Evolutionary conservation across 129 eudicot species (phyloP).

Genomic region (Centaurea solstitialis): DNA sequence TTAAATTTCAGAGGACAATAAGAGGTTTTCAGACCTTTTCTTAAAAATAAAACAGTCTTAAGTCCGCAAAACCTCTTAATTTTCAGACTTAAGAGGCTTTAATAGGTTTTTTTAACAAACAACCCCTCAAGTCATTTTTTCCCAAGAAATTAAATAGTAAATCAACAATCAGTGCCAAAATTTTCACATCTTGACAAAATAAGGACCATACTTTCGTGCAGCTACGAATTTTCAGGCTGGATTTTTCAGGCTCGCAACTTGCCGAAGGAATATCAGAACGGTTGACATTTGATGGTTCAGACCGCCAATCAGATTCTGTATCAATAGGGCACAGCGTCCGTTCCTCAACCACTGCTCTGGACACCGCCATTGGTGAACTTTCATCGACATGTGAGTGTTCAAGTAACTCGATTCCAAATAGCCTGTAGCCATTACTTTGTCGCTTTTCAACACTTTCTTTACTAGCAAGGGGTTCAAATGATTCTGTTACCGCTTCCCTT

Average conservation of each 20-base stretch:
- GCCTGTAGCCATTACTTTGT: slow-evolving; percentile 69
- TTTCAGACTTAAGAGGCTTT: too few species aligned
- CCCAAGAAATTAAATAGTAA: neutral
- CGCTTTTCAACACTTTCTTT: slow-evolving; percentile 60
- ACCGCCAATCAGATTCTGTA: slow-evolving; percentile 56
- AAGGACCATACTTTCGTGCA: slow-evolving; percentile 74
- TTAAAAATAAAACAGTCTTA: too few species aligned
- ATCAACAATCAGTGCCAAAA: neutral
- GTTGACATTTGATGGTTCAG: slow-evolving; percentile 51
- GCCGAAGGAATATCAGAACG: slow-evolving; percentile 66
- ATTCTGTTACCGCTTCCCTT: slow-evolving; percentile 50
- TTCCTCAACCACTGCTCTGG: slow-evolving; percentile 47
- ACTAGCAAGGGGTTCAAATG: slow-evolving; percentile 51
- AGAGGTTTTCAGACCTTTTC: too few species aligned
- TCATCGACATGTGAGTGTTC: slow-evolving; percentile 58
- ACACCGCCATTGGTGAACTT: slow-evolving; percentile 36
- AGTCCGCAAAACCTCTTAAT: too few species aligned
- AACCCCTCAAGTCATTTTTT: neutral
- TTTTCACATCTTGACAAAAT: neutral
- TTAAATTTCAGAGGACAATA: too few species aligned
- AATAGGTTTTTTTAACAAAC: too few species aligned
- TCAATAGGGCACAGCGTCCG: slow-evolving; percentile 46
- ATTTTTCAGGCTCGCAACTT: slow-evolving; percentile 76
- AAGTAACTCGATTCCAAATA: slow-evolving; percentile 83
- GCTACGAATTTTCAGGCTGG: slow-evolving; percentile 68